A percentile compares a stretch with the other conserved stretches of the same genome.
phyloP scores from a whole-genome alignment of 176 grass and related monocot genomes.

The Oryza punctata region DNA sequence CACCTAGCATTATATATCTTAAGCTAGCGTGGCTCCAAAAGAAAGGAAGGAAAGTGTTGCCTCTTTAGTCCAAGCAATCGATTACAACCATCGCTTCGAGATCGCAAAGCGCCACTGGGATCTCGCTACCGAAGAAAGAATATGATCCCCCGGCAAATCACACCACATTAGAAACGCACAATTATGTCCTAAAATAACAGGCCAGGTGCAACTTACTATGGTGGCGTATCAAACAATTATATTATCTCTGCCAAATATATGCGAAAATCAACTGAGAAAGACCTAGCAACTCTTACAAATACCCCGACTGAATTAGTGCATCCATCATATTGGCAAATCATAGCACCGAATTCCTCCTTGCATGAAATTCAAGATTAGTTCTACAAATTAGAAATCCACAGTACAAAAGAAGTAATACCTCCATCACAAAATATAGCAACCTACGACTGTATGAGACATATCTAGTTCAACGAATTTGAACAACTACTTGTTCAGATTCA shows the following conservation, averaged over 20 bases:
- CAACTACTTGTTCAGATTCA: no score
- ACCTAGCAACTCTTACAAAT: background rate
- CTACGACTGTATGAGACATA: no score
- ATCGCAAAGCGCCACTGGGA: conserved; percentile 8
- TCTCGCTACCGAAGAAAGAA: conserved; percentile 24
- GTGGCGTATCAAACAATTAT: background rate
- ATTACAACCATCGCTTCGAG: background rate
- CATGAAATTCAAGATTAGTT: no score
- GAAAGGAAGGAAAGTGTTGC: background rate
- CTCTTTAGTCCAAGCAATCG: background rate
- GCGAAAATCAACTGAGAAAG: background rate
- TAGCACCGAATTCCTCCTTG: background rate
- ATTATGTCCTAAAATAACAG: conserved; percentile 12
- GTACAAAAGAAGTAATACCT: background rate
- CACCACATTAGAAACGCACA: conserved; percentile 32
- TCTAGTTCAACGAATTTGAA: no score
- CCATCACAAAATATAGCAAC: no score
- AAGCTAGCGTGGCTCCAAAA: conserved; percentile 17
- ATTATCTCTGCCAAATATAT: background rate
- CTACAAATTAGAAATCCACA: background rate
- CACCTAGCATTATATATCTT: background rate
- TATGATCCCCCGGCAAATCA: conserved; percentile 42
- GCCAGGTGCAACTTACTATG: background rate
- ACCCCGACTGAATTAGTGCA: conserved; percentile 10
- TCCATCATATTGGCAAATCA: conserved; percentile 9